Conservation (phyloP, 176 grass and related monocot species). For the Musa troglodytarum region DNA sequence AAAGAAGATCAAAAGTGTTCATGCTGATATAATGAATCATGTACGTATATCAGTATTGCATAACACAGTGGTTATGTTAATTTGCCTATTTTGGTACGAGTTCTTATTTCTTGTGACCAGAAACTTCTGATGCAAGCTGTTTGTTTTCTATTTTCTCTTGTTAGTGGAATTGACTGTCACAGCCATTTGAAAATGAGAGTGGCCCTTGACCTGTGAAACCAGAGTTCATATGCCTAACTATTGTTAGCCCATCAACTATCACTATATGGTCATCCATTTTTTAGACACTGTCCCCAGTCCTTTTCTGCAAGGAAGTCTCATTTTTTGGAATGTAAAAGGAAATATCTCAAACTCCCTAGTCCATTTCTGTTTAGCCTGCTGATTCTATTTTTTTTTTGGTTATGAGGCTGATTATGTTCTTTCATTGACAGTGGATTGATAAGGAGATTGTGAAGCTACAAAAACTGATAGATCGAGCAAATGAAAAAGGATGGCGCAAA, state of each 20-base stretch:
- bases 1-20: constrained; percentile 53
- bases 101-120: too few species aligned
- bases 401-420: not conserved
- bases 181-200: too few species aligned
- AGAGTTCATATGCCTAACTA: not conserved
- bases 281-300: too few species aligned
- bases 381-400: not conserved
- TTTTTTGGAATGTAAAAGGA: not conserved
- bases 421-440: constrained; percentile 69
- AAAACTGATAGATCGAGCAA: constrained; percentile 37
- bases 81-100: too few species aligned
- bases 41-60: constrained; percentile 28
- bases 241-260: too few species aligned
- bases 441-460: constrained; percentile 49
- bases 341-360: not conserved
- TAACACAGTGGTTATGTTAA: too few species aligned
- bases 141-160: not conserved
- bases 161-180: too few species aligned
- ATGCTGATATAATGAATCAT: constrained; percentile 64
- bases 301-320: too few species aligned
- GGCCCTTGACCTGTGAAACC: too few species aligned
- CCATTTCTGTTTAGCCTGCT: not conserved
- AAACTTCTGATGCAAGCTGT: too few species aligned
- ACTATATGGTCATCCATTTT: too few species aligned
- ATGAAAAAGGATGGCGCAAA: constrained; percentile 50